Percentiles rank a stretch among this genome's conserved stretches.
Conservation (phyloP, 192 early-diverging fungal species). For the Coemansia sp. region DNA sequence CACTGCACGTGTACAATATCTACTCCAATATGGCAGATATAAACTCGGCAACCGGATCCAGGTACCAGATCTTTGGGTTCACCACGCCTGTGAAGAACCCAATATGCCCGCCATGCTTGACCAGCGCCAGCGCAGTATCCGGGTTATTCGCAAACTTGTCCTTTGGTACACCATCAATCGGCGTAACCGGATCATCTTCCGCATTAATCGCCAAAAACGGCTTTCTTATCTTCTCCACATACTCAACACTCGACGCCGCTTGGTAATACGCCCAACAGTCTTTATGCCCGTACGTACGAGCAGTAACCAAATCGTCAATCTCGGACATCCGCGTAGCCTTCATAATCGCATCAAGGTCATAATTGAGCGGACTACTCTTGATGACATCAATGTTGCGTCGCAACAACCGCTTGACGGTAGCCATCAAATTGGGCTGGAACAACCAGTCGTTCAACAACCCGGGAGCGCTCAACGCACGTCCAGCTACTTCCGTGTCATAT, state of each 20-base stretch:
- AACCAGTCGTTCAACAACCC: slow-evolving; percentile 56
- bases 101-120: slow-evolving; percentile 82
- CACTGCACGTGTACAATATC: not conserved
- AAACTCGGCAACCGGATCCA: slow-evolving; percentile 64
- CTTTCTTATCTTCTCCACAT: slow-evolving; percentile 60
- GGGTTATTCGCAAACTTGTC: slow-evolving; percentile 76
- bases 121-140: slow-evolving; percentile 71
- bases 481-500: slow-evolving; percentile 64
- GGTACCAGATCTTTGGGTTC: slow-evolving; percentile 56
- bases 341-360: slow-evolving; percentile 59
- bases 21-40: slow-evolving; percentile 18
- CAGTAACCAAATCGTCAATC: slow-evolving; percentile 76
- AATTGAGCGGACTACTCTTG: slow-evolving; percentile 18
- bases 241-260: slow-evolving; percentile 59
- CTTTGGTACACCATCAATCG: slow-evolving; percentile 64
- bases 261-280: slow-evolving; percentile 81
- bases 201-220: slow-evolving; percentile 81
- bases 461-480: slow-evolving; percentile 44
- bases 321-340: slow-evolving; percentile 64
- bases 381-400: slow-evolving; percentile 46
- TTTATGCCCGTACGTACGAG: slow-evolving; percentile 68
- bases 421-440: slow-evolving; percentile 62
- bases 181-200: slow-evolving; percentile 84
- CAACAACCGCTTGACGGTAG: slow-evolving; percentile 56
- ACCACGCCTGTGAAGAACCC: slow-evolving; percentile 64